Base-by-base conservation (phyloP, 2,329 filamentous ascomycete genomes). In the Atkinsonella texensis region DNA sequence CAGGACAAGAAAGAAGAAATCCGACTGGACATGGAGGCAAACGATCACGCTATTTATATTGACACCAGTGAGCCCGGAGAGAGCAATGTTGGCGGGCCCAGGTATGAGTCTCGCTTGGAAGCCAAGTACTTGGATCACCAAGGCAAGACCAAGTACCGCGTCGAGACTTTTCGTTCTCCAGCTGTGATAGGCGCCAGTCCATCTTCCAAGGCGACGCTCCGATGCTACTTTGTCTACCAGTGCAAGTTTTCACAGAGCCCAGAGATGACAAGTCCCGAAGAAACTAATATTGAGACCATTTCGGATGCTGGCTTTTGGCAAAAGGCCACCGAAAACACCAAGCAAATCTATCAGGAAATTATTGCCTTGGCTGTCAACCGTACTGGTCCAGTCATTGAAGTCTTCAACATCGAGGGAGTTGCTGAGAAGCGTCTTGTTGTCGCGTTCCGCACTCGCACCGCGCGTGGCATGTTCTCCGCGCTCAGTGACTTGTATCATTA, bases 141-240 rank as follows among this genome's bases (percentile, higher is more conserved):
- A 39, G 84, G 78, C 59, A 77, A 80, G 28, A 76, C 76, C 61
- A 84, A 85, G 66, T 98, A 94, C 74, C 87, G 93, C 49, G 89
- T 98, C 35, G 93, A 98, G 76, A 96, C 91, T 20, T 98, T 98
- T 81, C 84, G 93, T 55, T 96, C 93, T 2, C 84, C 87, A 3
- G 90, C 86, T 56, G 81, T 84, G 33, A 75, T 97, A 42, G 87
- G 87, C 9, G 77, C 75, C 53, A 70, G 73, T 44, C 72, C 81
- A 44, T 78, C 80, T 54, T 83, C 85, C 52, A 85, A 89, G 63
- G 83, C 91, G 53, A 88, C 91, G 51, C 76, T 98, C 52, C 86
- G 93, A 56, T 98, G 93, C 75, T 98, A 98, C 74, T 98, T 98
- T 66, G 89, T 98, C 59, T 98, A 98, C 75, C 88, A 95, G 70